phyloP scores from a whole-genome alignment of 2,329 filamentous ascomycete species.

The Stylonectria norvegica region DNA sequence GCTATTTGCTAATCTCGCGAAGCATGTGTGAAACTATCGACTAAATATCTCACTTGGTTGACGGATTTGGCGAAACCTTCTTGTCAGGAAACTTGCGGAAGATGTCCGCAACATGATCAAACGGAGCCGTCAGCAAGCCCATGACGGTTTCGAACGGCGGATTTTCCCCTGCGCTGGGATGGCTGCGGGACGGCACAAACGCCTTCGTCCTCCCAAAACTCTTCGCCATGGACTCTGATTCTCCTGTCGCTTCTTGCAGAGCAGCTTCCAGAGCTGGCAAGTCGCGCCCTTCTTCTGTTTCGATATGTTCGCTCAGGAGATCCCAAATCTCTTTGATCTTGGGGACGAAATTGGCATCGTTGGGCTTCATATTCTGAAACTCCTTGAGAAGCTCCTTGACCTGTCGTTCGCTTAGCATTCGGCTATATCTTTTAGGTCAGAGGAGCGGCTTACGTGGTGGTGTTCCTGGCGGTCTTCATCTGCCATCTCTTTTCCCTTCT shows the following conservation, averaged over 20 bases:
- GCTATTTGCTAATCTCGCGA: too few relatives aligned
- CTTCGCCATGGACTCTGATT: constrained; percentile 35
- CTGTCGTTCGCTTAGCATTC: constrained; percentile 27
- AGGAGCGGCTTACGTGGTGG: constrained; percentile 39
- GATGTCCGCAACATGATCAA: constrained; percentile 54
- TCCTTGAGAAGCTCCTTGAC: constrained; percentile 49
- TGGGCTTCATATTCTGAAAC: constrained; percentile 44
- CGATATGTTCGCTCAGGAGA: constrained; percentile 44
- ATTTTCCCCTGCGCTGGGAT: constrained; percentile 48
- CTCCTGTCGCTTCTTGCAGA: constrained; percentile 29
- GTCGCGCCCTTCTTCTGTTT: constrained; percentile 49
- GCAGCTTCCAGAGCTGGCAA: constrained; percentile 45
- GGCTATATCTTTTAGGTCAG: too few relatives aligned
- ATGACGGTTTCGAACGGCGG: constrained; percentile 55
- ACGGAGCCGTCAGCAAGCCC: constrained; percentile 52
- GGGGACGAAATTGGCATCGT: constrained; percentile 40
- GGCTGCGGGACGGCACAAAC: constrained; percentile 50
- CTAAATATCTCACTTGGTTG: too few relatives aligned
- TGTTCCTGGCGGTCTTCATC: constrained; percentile 48
- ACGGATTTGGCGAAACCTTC: constrained; percentile 8
- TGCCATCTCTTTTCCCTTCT: constrained; percentile 41
- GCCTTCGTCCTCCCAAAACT: constrained; percentile 51
- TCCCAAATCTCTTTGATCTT: constrained; percentile 43
- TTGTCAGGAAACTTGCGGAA: constrained; percentile 52
- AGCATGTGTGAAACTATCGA: too few relatives aligned